A percentile compares a stretch with the other conserved stretches of the same genome.
These are phyloP conservation scores for Macadamia integrifolia DNA, from an alignment of 164 flowering plant genomes.

Conservation along the genomic window DNA sequence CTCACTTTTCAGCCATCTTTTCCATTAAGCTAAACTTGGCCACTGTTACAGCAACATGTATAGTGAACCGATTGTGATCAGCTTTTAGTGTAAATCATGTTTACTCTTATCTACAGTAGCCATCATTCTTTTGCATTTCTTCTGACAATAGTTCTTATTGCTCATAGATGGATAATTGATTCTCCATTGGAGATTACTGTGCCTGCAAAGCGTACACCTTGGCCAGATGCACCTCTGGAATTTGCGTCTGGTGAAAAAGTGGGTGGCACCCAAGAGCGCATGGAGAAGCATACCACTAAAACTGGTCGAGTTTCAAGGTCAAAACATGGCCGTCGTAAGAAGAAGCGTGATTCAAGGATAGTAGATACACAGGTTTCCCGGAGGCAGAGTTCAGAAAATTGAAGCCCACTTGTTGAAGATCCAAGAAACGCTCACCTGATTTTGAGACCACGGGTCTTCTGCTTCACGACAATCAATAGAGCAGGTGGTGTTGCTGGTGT, in stretches of 20 bases:
- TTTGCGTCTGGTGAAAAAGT: conserved; percentile 45
- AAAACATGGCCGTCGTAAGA: conserved; percentile 45
- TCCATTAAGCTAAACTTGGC: no score
- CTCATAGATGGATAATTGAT: conserved; percentile 78
- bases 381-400: conserved; percentile 31
- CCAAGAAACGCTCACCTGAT: neutral
- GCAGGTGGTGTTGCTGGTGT: no score
- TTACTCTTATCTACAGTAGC: neutral
- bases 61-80: no score
- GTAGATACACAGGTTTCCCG: conserved; percentile 34
- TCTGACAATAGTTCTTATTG: conserved; percentile 5
- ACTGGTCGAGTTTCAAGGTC: conserved; percentile 37
- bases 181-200: conserved; percentile 89
- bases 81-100: no score
- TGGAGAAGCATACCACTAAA: conserved; percentile 42
- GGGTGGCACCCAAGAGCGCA: conserved; percentile 28
- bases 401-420: neutral
- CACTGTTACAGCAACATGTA: no score
- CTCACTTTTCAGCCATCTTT: no score
- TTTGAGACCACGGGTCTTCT: no score
- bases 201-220: conserved; percentile 85
- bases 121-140: neutral
- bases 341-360: conserved; percentile 49
- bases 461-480: no score
- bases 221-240: conserved; percentile 97